Conservation (phyloP, 331 rosid genomes). For the Malus hybrid region DNA sequence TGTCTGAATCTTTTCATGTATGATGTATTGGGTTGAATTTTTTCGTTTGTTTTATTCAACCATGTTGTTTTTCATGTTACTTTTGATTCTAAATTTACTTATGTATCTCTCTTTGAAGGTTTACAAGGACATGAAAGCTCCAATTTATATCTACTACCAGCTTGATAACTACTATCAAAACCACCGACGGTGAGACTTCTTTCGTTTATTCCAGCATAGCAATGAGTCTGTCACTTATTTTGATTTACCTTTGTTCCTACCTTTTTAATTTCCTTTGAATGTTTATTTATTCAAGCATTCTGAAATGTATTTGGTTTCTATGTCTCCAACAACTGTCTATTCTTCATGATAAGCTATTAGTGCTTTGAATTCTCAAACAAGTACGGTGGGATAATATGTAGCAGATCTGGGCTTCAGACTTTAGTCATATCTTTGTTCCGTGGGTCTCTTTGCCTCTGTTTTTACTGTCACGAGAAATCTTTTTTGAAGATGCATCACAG, state of each 20-base stretch:
- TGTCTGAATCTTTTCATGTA: neutral
- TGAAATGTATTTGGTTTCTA: neutral
- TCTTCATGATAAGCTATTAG: neutral
- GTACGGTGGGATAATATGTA: neutral
- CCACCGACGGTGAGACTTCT: constrained; percentile 69
- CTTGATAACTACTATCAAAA: constrained; percentile 94
- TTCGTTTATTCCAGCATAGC: neutral
- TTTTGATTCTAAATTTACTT: constrained; percentile 4
- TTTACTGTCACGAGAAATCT: neutral
- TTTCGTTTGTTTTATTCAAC: neutral
- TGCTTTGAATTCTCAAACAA: neutral
- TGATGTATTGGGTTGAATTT: neutral
- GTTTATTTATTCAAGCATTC: neutral
- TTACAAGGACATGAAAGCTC: constrained; percentile 77
- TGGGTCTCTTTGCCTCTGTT: neutral
- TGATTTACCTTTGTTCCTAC: neutral
- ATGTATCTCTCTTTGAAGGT: constrained; percentile 40
- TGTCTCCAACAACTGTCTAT: neutral
- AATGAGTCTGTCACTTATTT: constrained; percentile 6
- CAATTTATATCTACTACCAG: constrained; percentile 79
- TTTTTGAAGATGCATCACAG: neutral
- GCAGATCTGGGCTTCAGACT: neutral
- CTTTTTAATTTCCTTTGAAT: neutral
- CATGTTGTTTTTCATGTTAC: neutral
- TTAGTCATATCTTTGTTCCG: neutral